phyloP scores from a whole-genome alignment of 2,329 filamentous ascomycete genomes.

The Colletotrichum sp. region DNA sequence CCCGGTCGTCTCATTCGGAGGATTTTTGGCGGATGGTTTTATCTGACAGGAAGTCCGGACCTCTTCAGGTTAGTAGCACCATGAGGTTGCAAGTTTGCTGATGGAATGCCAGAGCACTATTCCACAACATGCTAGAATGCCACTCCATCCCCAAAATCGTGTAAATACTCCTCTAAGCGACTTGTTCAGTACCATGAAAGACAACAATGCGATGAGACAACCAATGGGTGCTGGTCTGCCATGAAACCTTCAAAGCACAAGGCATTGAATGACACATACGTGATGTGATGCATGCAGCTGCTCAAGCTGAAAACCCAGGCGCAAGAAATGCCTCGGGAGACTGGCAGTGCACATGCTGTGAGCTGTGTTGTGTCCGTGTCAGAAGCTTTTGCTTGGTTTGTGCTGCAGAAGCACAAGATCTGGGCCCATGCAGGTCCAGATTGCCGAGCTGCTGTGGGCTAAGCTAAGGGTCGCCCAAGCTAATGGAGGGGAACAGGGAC shows the following conservation, averaged over 20 bases:
- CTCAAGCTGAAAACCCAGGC: not conserved
- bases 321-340: not conserved
- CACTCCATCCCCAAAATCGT: not conserved
- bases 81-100: not conserved
- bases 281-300: not conserved
- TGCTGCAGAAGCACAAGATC: not conserved
- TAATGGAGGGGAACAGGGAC: not conserved
- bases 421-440: slow-evolving; percentile 1
- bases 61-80: not conserved
- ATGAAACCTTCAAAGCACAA: not conserved
- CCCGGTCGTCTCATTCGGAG: not conserved
- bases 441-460: not conserved
- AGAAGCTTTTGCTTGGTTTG: not conserved
- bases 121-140: not conserved
- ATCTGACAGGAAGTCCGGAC: not conserved
- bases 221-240: not conserved
- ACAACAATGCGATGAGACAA: not conserved
- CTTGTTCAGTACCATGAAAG: not conserved
- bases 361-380: not conserved
- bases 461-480: not conserved
- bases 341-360: not conserved
- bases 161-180: not conserved
- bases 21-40: not conserved
- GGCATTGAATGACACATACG: not conserved
- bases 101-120: not conserved